Percentiles rank a stretch among this genome's conserved stretches.
These are phyloP conservation scores for Oryza officinalis DNA, from an alignment of 176 grass and related monocot species.

Conservation along the genomic window DNA sequence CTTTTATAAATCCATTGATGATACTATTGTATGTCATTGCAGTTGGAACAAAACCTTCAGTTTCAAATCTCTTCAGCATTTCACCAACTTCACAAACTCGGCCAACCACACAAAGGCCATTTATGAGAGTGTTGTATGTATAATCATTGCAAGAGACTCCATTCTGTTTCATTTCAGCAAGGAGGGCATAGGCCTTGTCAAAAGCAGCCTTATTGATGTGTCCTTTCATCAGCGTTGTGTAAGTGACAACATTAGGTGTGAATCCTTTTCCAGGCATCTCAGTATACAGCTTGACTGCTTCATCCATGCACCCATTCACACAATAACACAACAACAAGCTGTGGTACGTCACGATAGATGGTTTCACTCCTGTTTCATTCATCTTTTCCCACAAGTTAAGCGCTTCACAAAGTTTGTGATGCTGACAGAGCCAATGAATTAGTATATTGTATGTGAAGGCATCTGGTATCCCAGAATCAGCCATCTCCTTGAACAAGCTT, in stretches of 20 bases:
- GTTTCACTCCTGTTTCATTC: conserved; percentile 58
- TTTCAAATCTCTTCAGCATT: conserved; percentile 66
- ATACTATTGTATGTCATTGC: conserved; percentile 83
- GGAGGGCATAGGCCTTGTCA: conserved; percentile 51
- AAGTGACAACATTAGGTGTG: conserved; percentile 73
- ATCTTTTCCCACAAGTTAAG: conserved; percentile 63
- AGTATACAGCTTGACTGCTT: conserved; percentile 57
- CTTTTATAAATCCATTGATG: conserved; percentile 70
- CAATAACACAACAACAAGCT: conserved; percentile 68
- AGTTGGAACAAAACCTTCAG: conserved; percentile 77
- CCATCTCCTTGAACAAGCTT: conserved; percentile 52
- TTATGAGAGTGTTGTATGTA: conserved; percentile 71
- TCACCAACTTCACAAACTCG: conserved; percentile 61
- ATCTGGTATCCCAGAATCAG: conserved; percentile 44
- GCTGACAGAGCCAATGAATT: conserved; percentile 62
- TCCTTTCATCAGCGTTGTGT: conserved; percentile 67
- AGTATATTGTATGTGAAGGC: conserved; percentile 61
- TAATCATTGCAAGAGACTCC: conserved; percentile 69
- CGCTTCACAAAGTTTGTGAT: conserved; percentile 55
- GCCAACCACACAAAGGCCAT: conserved; percentile 54
- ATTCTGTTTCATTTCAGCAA: conserved; percentile 60
- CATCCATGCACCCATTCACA: conserved; percentile 62
- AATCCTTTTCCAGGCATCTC: conserved; percentile 63
- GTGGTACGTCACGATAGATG: conserved; percentile 61
- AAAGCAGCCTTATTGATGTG: conserved; percentile 55